Evolutionary conservation across 257 asterid genomes (phyloP).

Genomic region (Thymus quinquecostatus): DNA sequence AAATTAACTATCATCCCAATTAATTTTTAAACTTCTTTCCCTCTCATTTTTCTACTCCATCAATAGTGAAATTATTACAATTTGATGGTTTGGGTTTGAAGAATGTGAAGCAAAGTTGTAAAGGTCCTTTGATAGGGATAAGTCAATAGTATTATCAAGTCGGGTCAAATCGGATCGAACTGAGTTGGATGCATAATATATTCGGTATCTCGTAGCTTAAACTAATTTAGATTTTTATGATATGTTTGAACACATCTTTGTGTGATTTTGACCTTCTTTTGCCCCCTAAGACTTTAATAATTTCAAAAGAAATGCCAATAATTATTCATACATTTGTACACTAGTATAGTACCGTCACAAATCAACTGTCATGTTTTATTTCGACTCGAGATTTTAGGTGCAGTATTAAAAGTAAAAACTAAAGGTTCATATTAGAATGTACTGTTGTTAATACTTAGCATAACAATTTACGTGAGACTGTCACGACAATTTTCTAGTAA

Average conservation of each 20-base stretch:
- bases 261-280: too few relatives aligned
- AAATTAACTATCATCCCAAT: conserved; percentile 12
- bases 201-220: not conserved
- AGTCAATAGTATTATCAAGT: not conserved
- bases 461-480: too few relatives aligned
- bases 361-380: too few relatives aligned
- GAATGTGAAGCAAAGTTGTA: not conserved
- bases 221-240: too few relatives aligned
- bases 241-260: too few relatives aligned
- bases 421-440: too few relatives aligned
- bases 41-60: conserved; percentile 13
- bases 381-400: too few relatives aligned
- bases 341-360: too few relatives aligned
- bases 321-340: not conserved
- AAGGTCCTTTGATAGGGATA: not conserved
- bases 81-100: conserved; percentile 1
- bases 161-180: not conserved
- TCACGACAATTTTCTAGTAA: too few relatives aligned
- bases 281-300: too few relatives aligned
- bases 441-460: too few relatives aligned
- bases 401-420: too few relatives aligned
- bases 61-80: not conserved
- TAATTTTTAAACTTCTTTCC: conserved; percentile 13
- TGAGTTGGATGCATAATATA: not conserved
- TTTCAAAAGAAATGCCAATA: not conserved